A percentile compares a stretch with the other conserved stretches of the same genome.
Conservation (phyloP, 1,284 basidiomycete genomes). For the Dichomitus squalens region DNA sequence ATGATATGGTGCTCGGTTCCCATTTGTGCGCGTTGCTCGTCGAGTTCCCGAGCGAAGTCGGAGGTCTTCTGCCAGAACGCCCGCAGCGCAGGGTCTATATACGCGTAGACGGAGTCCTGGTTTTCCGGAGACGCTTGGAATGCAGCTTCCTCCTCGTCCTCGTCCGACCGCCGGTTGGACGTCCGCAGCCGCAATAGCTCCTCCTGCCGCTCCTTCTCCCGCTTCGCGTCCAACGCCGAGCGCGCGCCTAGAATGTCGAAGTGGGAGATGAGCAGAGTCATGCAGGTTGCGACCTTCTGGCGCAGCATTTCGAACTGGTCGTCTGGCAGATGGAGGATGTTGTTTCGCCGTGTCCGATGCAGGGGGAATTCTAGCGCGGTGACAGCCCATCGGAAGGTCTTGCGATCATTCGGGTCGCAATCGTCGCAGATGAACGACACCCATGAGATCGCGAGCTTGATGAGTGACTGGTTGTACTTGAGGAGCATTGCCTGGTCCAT, state of each 20-base stretch:
- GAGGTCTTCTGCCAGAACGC: conserved; percentile 75
- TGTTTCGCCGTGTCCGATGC: conserved; percentile 86
- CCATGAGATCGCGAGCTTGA: conserved; percentile 94
- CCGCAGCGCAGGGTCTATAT: conserved; percentile 66
- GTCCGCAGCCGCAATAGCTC: conserved; percentile 68
- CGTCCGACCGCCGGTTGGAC: conserved; percentile 41
- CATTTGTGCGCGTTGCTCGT: conserved; percentile 57
- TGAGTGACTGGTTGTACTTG: conserved; percentile 82
- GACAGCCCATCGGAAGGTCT: conserved; percentile 99
- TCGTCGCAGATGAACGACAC: conserved; percentile 98
- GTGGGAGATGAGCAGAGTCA: conserved; percentile 94
- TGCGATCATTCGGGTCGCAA: conserved; percentile 94
- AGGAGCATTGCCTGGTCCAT: conserved; percentile 77
- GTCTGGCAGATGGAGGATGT: conserved; percentile 88
- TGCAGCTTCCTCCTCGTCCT: conserved; percentile 52
- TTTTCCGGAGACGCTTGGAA: conserved; percentile 34
- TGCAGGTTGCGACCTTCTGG: conserved; percentile 93
- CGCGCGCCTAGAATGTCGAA: conserved; percentile 98
- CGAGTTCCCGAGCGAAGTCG: conserved; percentile 47
- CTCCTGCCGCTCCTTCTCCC: conserved; percentile 85
- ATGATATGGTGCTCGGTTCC: conserved; percentile 74
- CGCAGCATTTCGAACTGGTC: conserved; percentile 90
- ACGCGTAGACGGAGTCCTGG: conserved; percentile 41
- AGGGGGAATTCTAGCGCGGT: conserved; percentile 95
- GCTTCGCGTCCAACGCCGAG: conserved; percentile 85